A percentile compares a stretch with the other conserved stretches of the same genome.
These are phyloP conservation scores for Boletus sensibilis DNA, from an alignment of 768 basidiomycete species.

Conservation along the genomic window DNA sequence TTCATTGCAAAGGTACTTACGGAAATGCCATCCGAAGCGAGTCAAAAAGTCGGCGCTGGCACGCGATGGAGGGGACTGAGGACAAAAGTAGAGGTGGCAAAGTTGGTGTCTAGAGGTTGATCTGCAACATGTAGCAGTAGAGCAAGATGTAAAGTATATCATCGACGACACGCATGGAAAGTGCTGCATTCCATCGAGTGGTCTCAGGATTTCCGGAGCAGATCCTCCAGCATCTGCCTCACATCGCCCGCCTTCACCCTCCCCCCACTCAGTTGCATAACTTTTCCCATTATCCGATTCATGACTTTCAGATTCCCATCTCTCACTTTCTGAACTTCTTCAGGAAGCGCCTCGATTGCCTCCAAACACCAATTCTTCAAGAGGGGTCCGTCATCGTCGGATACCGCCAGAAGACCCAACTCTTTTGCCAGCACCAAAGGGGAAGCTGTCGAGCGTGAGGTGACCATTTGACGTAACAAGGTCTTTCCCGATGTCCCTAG, in stretches of 20 bases:
- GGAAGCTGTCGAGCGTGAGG: conserved; percentile 37
- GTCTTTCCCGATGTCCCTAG: conserved; percentile 77
- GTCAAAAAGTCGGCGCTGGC: conserved; percentile 61
- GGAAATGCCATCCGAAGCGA: conserved; percentile 55
- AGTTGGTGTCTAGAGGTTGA: conserved; percentile 11
- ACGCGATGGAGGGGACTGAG: conserved; percentile 88
- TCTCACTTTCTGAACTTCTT: conserved; percentile 62
- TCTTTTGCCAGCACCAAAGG: conserved; percentile 47
- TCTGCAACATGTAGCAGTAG: neutral
- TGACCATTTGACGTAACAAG: conserved; percentile 71
- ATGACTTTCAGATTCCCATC: conserved; percentile 76
- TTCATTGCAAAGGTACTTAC: conserved; percentile 76
- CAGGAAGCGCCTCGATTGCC: conserved; percentile 65
- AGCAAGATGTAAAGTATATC: neutral
- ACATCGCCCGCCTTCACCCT: conserved; percentile 70
- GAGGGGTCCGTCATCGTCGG: conserved; percentile 34
- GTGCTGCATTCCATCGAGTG: no score
- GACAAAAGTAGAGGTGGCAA: conserved; percentile 55
- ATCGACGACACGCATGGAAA: neutral
- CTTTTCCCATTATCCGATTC: conserved; percentile 45
- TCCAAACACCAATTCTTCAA: conserved; percentile 55
- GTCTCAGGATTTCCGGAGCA: conserved; percentile 32
- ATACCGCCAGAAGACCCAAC: conserved; percentile 46
- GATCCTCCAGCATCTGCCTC: conserved; percentile 46
- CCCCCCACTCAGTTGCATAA: conserved; percentile 80